A percentile compares a stretch with the other conserved stretches of the same genome.
Conservation (phyloP, 1,284 basidiomycete genomes). For the Trichosporon coremiiforme region DNA sequence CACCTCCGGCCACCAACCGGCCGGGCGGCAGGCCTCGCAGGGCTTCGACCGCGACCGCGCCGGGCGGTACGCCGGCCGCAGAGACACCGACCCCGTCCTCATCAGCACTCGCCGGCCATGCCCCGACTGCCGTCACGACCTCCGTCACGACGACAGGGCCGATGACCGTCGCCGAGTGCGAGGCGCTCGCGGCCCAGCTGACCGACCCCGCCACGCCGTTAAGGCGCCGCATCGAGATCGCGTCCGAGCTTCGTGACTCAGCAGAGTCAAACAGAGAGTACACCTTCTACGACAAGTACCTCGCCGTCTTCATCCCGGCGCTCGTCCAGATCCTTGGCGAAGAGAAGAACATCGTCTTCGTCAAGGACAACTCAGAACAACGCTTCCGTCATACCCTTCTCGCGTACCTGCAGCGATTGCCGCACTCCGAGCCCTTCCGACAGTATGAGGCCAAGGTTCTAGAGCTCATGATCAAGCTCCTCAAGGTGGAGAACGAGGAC, state of each 20-base stretch:
- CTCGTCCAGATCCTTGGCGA: constrained; percentile 76
- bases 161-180: constrained; percentile 48
- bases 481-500: constrained; percentile 94
- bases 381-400: constrained; percentile 81
- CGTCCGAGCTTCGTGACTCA: constrained; percentile 80
- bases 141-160: constrained; percentile 41
- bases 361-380: constrained; percentile 75
- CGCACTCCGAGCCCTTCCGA: constrained; percentile 75
- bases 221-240: constrained; percentile 49
- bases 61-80: constrained; percentile 33
- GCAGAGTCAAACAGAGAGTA: constrained; percentile 80
- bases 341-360: constrained; percentile 70
- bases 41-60: constrained; percentile 43
- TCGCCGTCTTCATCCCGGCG: constrained; percentile 67
- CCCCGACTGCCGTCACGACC: constrained; percentile 32
- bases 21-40: constrained; percentile 41
- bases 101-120: constrained; percentile 28
- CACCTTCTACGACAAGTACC: constrained; percentile 68
- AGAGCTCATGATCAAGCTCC: constrained; percentile 72
- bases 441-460: constrained; percentile 72
- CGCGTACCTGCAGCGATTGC: constrained; percentile 86
- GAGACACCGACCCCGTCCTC: constrained; percentile 43
- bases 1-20: constrained; percentile 23
- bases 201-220: constrained; percentile 39
- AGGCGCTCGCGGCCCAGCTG: constrained; percentile 49